Base-by-base conservation (phyloP, 257 asterid species). In the Eustoma russellianum region DNA sequence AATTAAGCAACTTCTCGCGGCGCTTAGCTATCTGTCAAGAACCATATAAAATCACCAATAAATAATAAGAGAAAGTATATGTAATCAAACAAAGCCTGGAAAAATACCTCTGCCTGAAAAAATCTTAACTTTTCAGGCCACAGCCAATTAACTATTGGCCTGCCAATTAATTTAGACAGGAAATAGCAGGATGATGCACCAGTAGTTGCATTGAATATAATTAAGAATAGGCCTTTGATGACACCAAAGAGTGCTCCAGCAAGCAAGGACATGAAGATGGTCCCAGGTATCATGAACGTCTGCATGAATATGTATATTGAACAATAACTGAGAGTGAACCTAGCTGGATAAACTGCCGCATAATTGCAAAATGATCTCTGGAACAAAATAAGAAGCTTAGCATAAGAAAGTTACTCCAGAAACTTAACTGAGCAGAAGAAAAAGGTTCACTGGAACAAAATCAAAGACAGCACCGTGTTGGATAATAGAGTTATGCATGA, bases 171-270 rank as follows among this genome's bases (percentile, higher is more conserved):
- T 59, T 88, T 88, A 57, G 96, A 88, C 15, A 88, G 79, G 67
- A 88, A 88, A 53, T 68, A 88, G 72, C 96, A 88, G 66, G 93
- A 88, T 1, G 94, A 88, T 68, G 96, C 96, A 53, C 96, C 96
- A 40, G 96, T 90, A 17, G 90, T 81, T 51, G 96, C 93, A 71
- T 88, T 88, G 62, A 88, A 81, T 53, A 88, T 93, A 43, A 88
- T 94, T 79, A 88, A 75, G 73, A 84, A 65, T 55, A 84, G 82
- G 53, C 96, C 96, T 74, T 67, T 79, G 44, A 78, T 59, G 56
- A 84, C 96, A 67, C 96, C 96, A 66, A 79, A 88, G 60, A 88
- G 94, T 59, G 96, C 88, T 67, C 96, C 96, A 63, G 96, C 96
- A 15, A 88, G 90, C 53, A 84, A 75, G 50, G 96, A 88, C 96